Conservation (phyloP, 192 early-diverging fungal species). For the Mortierella claussenii region DNA sequence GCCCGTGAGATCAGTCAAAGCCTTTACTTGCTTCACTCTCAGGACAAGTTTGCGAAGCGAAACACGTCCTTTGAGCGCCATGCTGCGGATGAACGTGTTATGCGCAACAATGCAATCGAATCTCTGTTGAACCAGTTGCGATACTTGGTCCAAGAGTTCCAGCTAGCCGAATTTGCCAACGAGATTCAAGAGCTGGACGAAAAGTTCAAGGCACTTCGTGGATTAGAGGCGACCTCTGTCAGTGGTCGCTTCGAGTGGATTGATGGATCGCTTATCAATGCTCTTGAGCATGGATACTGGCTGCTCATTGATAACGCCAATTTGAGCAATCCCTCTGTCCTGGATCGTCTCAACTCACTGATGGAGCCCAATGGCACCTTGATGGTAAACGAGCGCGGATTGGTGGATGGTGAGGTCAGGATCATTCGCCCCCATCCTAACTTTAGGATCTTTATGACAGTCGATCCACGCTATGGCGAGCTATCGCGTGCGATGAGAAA, state of each 20-base stretch:
- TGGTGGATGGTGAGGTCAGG: slow-evolving; percentile 81
- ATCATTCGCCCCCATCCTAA: slow-evolving; percentile 85
- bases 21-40: slow-evolving; percentile 40
- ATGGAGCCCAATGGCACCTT: slow-evolving; percentile 90
- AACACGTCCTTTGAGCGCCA: slow-evolving; percentile 14
- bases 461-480: slow-evolving; percentile 93
- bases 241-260: slow-evolving; percentile 97
- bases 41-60: slow-evolving; percentile 32
- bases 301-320: slow-evolving; percentile 96
- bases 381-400: slow-evolving; percentile 90
- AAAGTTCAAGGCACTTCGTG: slow-evolving; percentile 52
- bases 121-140: slow-evolving; percentile 42
- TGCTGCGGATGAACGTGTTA: slow-evolving; percentile 32
- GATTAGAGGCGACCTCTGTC: slow-evolving; percentile 60
- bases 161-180: slow-evolving; percentile 23
- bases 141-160: slow-evolving; percentile 47
- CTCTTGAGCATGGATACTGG: slow-evolving; percentile 93
- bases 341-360: slow-evolving; percentile 95
- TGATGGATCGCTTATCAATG: slow-evolving; percentile 91
- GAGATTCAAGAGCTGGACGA: slow-evolving; percentile 34
- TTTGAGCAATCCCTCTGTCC: slow-evolving; percentile 91
- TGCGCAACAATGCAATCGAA: slow-evolving; percentile 45
- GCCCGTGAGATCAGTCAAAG: slow-evolving; percentile 50
- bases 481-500: slow-evolving; percentile 98
- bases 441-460: slow-evolving; percentile 96